Evolutionary conservation across 345 rosid species (phyloP).

Genomic region (Balakata baccata): DNA sequence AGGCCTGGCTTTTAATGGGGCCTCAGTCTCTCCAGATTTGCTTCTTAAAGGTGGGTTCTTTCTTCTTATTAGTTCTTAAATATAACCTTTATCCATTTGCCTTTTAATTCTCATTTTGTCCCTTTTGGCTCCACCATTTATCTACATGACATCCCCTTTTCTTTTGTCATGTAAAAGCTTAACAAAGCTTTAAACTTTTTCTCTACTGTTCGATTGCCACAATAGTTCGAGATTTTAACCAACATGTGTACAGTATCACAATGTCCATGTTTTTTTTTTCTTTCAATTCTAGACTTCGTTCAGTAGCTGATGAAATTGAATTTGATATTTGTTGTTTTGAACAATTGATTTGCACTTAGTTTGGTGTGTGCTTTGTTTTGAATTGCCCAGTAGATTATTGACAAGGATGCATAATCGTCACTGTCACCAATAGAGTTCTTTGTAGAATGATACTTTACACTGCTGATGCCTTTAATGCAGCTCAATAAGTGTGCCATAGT

Average conservation of each 20-base stretch:
- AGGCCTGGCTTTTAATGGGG: slow-evolving; percentile 37
- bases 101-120: background rate
- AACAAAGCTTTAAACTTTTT: slow-evolving; percentile 14
- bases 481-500: too few species aligned
- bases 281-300: background rate
- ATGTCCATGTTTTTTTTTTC: too few species aligned
- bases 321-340: background rate
- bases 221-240: slow-evolving; percentile 1
- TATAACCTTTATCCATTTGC: background rate
- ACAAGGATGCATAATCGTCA: background rate
- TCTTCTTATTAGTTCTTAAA: slow-evolving; percentile 9
- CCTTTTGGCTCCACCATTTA: slow-evolving; percentile 21
- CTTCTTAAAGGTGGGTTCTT: slow-evolving; percentile 58
- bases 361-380: background rate
- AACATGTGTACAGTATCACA: too few species aligned
- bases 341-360: background rate
- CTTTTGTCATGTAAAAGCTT: slow-evolving; percentile 21
- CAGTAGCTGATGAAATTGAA: slow-evolving; percentile 6
- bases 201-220: slow-evolving; percentile 10
- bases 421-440: background rate
- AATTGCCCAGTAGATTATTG: background rate
- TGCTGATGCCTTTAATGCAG: too few species aligned
- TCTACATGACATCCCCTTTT: slow-evolving; percentile 13
- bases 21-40: slow-evolving; percentile 44
- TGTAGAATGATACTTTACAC: background rate